Conservation (phyloP, 129 eudicot genomes). For the Chrysanthemum makinoi region DNA sequence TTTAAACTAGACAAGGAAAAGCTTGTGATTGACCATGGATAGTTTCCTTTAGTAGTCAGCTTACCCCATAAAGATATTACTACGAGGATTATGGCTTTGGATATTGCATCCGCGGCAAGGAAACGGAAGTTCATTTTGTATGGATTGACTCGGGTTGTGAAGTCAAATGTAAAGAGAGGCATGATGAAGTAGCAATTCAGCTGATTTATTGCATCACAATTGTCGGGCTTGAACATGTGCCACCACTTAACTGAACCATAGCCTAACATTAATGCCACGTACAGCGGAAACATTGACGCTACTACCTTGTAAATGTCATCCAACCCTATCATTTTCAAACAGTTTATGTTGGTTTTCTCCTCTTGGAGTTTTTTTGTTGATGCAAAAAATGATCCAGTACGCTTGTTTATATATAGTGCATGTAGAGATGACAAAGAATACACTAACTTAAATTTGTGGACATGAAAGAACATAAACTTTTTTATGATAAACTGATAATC, state of each 20-base stretch:
- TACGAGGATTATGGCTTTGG: slow-evolving; percentile 38
- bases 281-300: slow-evolving; percentile 59
- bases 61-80: slow-evolving; percentile 51
- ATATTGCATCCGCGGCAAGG: slow-evolving; percentile 42
- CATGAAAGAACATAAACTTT: too few species aligned
- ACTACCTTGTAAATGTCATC: slow-evolving; percentile 54
- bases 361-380: too few species aligned
- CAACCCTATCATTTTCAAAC: slow-evolving; percentile 50
- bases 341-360: background rate
- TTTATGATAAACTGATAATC: too few species aligned
- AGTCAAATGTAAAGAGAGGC: slow-evolving; percentile 60
- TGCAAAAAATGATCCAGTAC: too few species aligned
- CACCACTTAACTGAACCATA: slow-evolving; percentile 45
- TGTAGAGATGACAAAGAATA: too few species aligned
- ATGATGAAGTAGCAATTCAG: slow-evolving; percentile 51
- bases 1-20: slow-evolving; percentile 47
- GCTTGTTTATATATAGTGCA: too few species aligned
- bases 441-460: too few species aligned
- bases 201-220: slow-evolving; percentile 59
- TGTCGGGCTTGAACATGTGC: slow-evolving; percentile 51
- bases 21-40: slow-evolving; percentile 58
- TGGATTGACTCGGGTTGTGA: slow-evolving; percentile 46
- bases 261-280: slow-evolving; percentile 48
- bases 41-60: slow-evolving; percentile 34
- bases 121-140: slow-evolving; percentile 50